These are phyloP conservation scores for Paracamarosporium sp. DNA, from an alignment of 2,329 filamentous ascomycete genomes.

Conservation along the genomic window DNA sequence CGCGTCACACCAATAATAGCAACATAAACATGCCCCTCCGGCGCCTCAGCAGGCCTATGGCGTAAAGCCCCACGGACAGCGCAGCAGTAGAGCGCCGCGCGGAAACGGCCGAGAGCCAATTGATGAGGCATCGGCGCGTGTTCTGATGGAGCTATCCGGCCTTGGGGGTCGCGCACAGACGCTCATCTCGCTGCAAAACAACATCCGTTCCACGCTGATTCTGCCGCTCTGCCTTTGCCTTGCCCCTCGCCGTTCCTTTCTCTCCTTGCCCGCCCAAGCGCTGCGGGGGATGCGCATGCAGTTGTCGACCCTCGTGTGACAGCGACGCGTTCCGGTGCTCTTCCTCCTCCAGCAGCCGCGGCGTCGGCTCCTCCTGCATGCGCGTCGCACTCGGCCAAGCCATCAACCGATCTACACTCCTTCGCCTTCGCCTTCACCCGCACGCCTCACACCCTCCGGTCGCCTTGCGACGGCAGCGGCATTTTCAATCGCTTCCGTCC, in stretches of 20 bases:
- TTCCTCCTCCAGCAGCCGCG: slow-evolving; percentile 26
- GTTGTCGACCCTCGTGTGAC: slow-evolving; percentile 30
- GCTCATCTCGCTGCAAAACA: slow-evolving; percentile 37
- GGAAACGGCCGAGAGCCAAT: slow-evolving; percentile 21
- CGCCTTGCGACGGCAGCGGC: slow-evolving; percentile 24
- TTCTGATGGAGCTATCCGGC: slow-evolving; percentile 20
- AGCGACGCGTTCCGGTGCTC: slow-evolving; percentile 32
- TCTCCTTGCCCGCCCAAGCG: slow-evolving; percentile 37
- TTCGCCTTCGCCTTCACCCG: slow-evolving; percentile 15
- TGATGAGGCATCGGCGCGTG: slow-evolving; percentile 15
- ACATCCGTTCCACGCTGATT: slow-evolving; percentile 25
- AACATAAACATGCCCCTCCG: slow-evolving; percentile 20
- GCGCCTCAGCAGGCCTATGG: slow-evolving; percentile 4
- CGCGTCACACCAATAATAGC: not conserved
- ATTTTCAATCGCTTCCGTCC: slow-evolving; percentile 19
- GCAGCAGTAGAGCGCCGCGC: slow-evolving; percentile 17
- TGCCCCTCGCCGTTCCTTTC: slow-evolving; percentile 33
- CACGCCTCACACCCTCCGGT: slow-evolving; percentile 21
- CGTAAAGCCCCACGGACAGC: slow-evolving; percentile 12
- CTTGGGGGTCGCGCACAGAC: slow-evolving; percentile 13
- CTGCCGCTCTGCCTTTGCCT: slow-evolving; percentile 23
- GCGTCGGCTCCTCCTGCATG: slow-evolving; percentile 24
- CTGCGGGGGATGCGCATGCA: slow-evolving; percentile 37
- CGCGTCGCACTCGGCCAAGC: slow-evolving; percentile 31
- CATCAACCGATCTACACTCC: slow-evolving; percentile 9